A percentile compares a stretch with the other conserved stretches of the same genome.
Evolutionary conservation across 176 grass and related monocot genomes (phyloP).

Genomic region (Metroxylon sagu): DNA sequence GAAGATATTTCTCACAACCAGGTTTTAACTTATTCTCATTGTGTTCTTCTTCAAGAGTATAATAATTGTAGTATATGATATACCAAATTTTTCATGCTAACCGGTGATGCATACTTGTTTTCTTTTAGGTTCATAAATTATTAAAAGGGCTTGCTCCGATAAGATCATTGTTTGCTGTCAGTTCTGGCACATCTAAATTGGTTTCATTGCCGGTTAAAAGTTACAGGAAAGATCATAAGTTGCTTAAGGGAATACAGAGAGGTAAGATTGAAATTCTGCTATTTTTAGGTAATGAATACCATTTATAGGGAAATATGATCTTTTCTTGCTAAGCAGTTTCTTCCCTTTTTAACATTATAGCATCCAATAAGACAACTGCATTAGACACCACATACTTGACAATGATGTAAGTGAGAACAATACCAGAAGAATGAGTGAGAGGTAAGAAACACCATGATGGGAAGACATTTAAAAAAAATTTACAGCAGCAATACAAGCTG

Average conservation of each 20-base stretch:
- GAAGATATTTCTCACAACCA: slow-evolving; percentile 98
- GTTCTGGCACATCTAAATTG: slow-evolving; percentile 93
- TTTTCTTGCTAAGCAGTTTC: too few species aligned
- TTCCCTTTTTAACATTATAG: too few species aligned
- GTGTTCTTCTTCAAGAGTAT: background rate
- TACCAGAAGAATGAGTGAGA: too few species aligned
- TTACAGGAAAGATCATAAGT: slow-evolving; percentile 89
- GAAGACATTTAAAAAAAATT: too few species aligned
- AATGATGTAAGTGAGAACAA: too few species aligned
- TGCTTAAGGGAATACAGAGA: slow-evolving; percentile 97
- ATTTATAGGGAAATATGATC: too few species aligned
- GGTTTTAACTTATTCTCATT: slow-evolving; percentile 30
- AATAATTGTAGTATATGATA: background rate
- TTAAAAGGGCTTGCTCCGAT: slow-evolving; percentile 88
- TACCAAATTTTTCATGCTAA: slow-evolving; percentile 7
- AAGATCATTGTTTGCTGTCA: slow-evolving; percentile 78
- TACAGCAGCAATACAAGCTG: too few species aligned
- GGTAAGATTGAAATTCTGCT: slow-evolving; percentile 37
- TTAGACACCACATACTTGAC: too few species aligned
- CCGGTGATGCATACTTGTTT: slow-evolving; percentile 11
- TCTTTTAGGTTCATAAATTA: slow-evolving; percentile 83
- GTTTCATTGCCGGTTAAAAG: slow-evolving; percentile 81
- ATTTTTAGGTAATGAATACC: background rate
- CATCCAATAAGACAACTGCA: too few species aligned
- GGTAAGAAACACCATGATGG: too few species aligned